Base-by-base conservation (phyloP, 768 basidiomycete species). In the Cystofilobasidium ferigula region DNA sequence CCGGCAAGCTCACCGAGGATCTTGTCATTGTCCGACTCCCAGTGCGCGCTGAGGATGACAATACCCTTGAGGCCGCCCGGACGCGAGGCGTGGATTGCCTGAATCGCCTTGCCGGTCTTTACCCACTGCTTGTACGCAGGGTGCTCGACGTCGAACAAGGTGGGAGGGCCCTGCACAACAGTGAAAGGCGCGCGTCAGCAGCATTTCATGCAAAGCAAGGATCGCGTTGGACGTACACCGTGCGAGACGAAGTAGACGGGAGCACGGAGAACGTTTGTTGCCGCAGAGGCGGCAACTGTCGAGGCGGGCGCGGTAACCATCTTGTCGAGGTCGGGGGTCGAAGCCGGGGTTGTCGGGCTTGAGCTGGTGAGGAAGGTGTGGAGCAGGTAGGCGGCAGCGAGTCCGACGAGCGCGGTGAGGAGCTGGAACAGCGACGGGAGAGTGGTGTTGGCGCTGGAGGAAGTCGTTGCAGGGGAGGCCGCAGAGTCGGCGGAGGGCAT, bases 241-340 rank as follows among this genome's bases (percentile, higher is more conserved):
- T 63, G 63, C 28, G 63, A 63, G 43, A 63, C 57, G 56, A 63
- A 63, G 43, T 57, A 30, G 12, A 53, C 40, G 7, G 63, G 63
- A 40, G 56, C 45, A 10, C 63, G 14, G 26, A 51, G 38, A 34
- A 61, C 10, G 30, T 30, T 28, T n/a, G 32, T 34, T 3, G 45
- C 1, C 18, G n/a, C 18, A 35, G 35, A 12, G 51, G 36, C 34
- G 36, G 61, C 20, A 10, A 28, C 51, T 20, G 51, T 30, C 3
- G 38, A 4, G 54, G 38, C 28, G 38, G 38, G 4, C 20, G 14
- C 42, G 45, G 45, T 24, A 24, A n/a, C 8, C n/a, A 48, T n/a
- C 22, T 3, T 12, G 14, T 54, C 34, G 43, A 53, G 36, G 48
- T 32, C 28, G 51, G 13, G 5, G 28, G 51, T 54, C 8, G 45